Evolutionary conservation across 805 yeast genomes (phyloP).

Genomic region (Wilhelminamyces savonicus): DNA sequence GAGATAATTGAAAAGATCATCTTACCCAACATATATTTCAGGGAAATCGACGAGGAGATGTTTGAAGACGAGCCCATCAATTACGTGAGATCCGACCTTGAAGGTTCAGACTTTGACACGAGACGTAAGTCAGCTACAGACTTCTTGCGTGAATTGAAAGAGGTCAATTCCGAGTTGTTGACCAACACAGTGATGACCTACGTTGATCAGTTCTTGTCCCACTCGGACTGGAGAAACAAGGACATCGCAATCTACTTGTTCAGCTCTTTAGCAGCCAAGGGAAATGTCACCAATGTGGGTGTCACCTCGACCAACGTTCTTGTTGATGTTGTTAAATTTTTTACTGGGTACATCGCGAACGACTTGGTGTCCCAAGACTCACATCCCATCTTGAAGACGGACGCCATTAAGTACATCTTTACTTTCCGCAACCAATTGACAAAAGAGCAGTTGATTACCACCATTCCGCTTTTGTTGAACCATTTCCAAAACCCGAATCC

Average conservation of each 20-base stretch:
- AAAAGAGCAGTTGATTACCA: conserved; percentile 71
- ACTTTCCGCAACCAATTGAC: conserved; percentile 90
- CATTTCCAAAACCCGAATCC: conserved; percentile 59
- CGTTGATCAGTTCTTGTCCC: conserved; percentile 55
- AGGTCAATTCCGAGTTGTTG: conserved; percentile 64
- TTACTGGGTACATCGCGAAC: conserved; percentile 71
- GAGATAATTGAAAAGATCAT: conserved; percentile 79
- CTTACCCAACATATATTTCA: conserved; percentile 78
- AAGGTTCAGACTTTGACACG: conserved; percentile 91
- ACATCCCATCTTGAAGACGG: conserved; percentile 80
- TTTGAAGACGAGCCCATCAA: conserved; percentile 98
- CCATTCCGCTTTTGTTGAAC: conserved; percentile 70
- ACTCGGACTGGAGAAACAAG: conserved; percentile 70
- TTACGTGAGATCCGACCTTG: conserved; percentile 85
- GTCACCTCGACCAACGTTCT: conserved; percentile 79
- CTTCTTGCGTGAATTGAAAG: conserved; percentile 80
- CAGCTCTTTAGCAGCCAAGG: conserved; percentile 86
- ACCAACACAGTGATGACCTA: conserved; percentile 72
- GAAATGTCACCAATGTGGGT: conserved; percentile 79
- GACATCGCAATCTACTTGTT: conserved; percentile 84
- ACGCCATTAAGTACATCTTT: conserved; percentile 86
- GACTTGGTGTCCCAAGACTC: conserved; percentile 53
- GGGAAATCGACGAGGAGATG: conserved; percentile 84
- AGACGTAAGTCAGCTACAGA: conserved; percentile 92
- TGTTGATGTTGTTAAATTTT: conserved; percentile 83